Percentiles rank a stretch among this genome's conserved stretches.
These are phyloP conservation scores for Neurospora tetraspora DNA, from an alignment of 495 filamentous ascomycete species.

Conservation along the genomic window DNA sequence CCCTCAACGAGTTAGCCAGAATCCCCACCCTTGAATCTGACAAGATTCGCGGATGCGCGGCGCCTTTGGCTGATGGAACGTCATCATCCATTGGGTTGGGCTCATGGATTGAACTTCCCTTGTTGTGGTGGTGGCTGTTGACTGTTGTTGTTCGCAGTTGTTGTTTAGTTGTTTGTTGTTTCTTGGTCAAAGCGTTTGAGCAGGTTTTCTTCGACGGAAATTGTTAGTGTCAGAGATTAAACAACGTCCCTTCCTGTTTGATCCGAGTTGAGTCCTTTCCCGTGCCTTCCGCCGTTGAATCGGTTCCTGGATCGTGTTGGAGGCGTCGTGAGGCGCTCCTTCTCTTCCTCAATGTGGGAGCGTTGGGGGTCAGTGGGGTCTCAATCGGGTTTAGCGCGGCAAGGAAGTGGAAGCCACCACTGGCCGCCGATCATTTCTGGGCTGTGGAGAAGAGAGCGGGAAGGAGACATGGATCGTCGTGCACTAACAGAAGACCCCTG, in stretches of 20 bases:
- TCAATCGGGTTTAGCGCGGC: neutral
- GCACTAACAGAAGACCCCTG: neutral
- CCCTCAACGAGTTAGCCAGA: no score
- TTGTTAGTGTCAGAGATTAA: neutral
- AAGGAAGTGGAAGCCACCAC: neutral
- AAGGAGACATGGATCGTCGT: neutral
- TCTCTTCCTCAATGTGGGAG: neutral
- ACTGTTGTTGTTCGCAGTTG: neutral
- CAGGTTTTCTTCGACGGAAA: neutral
- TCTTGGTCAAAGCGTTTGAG: neutral
- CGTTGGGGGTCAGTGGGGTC: neutral
- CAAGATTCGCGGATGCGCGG: neutral
- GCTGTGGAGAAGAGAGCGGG: neutral
- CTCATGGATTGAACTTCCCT: neutral
- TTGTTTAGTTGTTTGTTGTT: neutral
- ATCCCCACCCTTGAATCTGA: no score
- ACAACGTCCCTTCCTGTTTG: neutral
- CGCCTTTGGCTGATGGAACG: neutral
- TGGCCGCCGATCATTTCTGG: neutral
- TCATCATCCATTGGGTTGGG: neutral
- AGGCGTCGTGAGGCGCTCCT: neutral
- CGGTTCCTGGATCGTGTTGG: neutral
- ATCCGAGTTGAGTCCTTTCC: neutral
- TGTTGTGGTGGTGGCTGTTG: neutral
- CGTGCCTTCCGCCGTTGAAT: neutral